These are phyloP conservation scores for Kuraishia hungarica DNA, from an alignment of 805 yeast genomes.

Conservation along the genomic window DNA sequence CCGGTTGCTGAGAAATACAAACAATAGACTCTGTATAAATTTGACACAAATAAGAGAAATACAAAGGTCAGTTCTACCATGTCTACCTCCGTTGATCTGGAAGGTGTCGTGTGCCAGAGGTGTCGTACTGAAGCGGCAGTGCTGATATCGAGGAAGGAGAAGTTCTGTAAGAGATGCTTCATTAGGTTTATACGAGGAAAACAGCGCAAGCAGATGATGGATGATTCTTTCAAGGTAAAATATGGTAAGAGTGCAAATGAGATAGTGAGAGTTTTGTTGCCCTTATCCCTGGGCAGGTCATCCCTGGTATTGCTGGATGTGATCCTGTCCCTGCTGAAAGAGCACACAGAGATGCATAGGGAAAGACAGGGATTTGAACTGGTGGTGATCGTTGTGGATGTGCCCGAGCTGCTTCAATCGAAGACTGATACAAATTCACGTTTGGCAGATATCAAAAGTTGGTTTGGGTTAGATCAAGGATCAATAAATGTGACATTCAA, in stretches of 20 bases:
- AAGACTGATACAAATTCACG: neutral
- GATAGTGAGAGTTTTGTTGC: slow-evolving; percentile 41
- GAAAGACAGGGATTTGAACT: slow-evolving; percentile 65
- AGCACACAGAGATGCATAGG: slow-evolving; percentile 51
- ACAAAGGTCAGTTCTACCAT: too few species aligned
- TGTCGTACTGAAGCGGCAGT: slow-evolving; percentile 37
- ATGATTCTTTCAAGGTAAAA: slow-evolving; percentile 65
- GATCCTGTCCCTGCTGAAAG: slow-evolving; percentile 47
- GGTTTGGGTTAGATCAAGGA: slow-evolving; percentile 8
- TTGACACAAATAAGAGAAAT: too few species aligned
- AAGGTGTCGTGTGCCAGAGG: slow-evolving; percentile 29
- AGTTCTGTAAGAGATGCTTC: slow-evolving; percentile 63
- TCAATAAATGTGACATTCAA: slow-evolving; percentile 27
- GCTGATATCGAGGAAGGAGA: slow-evolving; percentile 50
- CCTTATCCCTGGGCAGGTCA: slow-evolving; percentile 59
- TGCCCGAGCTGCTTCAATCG: slow-evolving; percentile 11
- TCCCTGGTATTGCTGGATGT: slow-evolving; percentile 67
- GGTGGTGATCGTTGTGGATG: slow-evolving; percentile 41
- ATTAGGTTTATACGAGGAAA: slow-evolving; percentile 66
- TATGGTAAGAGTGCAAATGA: slow-evolving; percentile 32
- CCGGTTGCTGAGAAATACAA: too few species aligned
- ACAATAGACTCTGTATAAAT: too few species aligned
- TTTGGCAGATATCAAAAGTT: slow-evolving; percentile 6
- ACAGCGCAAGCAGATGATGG: slow-evolving; percentile 70
- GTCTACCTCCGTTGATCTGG: neutral